Base-by-base conservation (phyloP, 108 stramenopile genomes). In the Pseudonitzschia multistriata region DNA sequence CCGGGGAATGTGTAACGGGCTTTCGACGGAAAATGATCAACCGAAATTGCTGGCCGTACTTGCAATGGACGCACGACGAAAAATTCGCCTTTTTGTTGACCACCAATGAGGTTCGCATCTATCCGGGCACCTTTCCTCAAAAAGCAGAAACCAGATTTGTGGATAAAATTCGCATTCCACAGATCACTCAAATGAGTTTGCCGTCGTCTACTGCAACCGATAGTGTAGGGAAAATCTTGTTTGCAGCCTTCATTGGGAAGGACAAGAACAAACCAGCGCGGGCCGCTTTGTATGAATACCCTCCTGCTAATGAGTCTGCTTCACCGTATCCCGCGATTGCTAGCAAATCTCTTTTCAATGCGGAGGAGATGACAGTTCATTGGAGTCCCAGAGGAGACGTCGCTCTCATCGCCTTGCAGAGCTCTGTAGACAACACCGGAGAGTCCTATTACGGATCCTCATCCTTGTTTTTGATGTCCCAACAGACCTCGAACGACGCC, bases 371-470 rank as follows among this genome's bases (percentile, higher is more conserved):
- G 49, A 71, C 37, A 15, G 77, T 92, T 8, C 66, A 81, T 25
- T 96, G 91, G 91, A 84, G 79, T 29, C 91, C 92, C 57, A 84
- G 74, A 27, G 93, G 89, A 48, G 88, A 92, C 75, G 57, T 83
- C 4, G 91, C 91, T 25, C 67, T 96, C 55, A 72, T 96, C 39
- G 77, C 87, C 11, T 79, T 96, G 14, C 94, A 94, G 80, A 96
- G 94, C 19, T 69, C 91, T 7, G 92, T 98, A 7, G 98, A 98
- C 85, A 76, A 91, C 31, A 90, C 95, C 25, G 96, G 96, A 8
- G 62, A 89, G 71, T 92, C 89, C 14, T 98, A 98, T 78, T 98
- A 98, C 66, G 98, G 98, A 27, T 92, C 93, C 22, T 93, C 96
- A 0, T 85, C 90, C 35, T 57, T 98, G 0, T 96, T 83, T 72